Conservation (phyloP, 495 filamentous ascomycete genomes). For the Achaetomiella virescens region DNA sequence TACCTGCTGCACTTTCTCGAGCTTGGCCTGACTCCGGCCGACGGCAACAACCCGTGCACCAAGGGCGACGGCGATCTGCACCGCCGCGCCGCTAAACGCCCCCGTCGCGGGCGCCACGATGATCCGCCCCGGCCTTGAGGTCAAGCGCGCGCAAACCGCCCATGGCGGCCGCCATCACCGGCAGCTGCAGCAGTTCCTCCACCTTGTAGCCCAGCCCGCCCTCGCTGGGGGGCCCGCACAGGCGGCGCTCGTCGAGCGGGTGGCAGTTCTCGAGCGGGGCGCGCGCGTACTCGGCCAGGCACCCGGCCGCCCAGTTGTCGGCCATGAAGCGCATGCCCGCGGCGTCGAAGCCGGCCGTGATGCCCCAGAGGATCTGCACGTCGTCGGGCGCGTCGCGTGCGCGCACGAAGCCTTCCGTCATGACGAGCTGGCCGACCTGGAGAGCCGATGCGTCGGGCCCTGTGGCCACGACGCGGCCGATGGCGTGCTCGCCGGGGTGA, state of each 20-base stretch:
- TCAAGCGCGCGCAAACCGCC: conserved; percentile 48
- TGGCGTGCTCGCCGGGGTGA: conserved; percentile 25
- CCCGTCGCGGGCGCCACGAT: conserved; percentile 51
- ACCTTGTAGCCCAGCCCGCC: conserved; percentile 30
- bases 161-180: conserved; percentile 36
- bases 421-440: conserved; percentile 41
- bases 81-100: conserved; percentile 42
- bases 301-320: conserved; percentile 34
- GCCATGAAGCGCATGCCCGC: conserved; percentile 23
- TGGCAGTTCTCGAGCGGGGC: conserved; percentile 40
- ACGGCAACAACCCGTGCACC: conserved; percentile 49
- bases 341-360: conserved; percentile 17
- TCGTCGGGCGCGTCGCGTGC: conserved; percentile 41
- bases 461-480: conserved; percentile 42
- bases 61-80: conserved; percentile 44
- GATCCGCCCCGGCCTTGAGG: conserved; percentile 47
- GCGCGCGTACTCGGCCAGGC: conserved; percentile 38
- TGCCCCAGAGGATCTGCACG: conserved; percentile 31
- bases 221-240: conserved; percentile 13
- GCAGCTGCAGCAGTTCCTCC: conserved; percentile 22
- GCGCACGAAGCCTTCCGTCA: conserved; percentile 37
- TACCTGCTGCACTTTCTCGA: conserved; percentile 21
- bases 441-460: conserved; percentile 43
- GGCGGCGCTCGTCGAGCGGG: conserved; percentile 31
- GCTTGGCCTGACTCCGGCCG: conserved; percentile 39